phyloP scores from a whole-genome alignment of 257 asterid genomes.

The Gentiana straminea region DNA sequence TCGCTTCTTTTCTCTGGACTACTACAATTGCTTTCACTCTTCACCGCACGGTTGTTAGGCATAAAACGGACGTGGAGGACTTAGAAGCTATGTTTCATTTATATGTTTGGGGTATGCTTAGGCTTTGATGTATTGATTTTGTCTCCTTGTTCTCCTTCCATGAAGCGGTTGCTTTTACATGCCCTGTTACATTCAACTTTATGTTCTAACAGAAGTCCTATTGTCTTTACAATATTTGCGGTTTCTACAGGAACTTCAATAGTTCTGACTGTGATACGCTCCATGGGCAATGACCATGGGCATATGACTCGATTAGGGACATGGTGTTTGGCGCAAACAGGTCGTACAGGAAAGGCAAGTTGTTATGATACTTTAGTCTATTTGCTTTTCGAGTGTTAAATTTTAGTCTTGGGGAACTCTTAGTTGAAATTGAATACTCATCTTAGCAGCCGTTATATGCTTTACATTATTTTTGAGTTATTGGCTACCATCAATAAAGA shows the following conservation, averaged over 20 bases:
- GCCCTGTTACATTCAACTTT: background rate
- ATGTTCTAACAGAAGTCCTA: background rate
- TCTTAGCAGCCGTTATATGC: background rate
- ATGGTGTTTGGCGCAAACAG: slow-evolving; percentile 92
- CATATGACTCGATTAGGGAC: slow-evolving; percentile 70
- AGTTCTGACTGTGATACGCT: slow-evolving; percentile 82
- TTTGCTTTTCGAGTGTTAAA: too few species aligned
- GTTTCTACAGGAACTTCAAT: slow-evolving; percentile 39
- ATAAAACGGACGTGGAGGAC: slow-evolving; percentile 97
- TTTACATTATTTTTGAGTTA: background rate
- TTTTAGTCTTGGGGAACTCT: background rate
- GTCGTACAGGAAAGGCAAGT: slow-evolving; percentile 90
- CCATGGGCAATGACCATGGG: slow-evolving; percentile 74
- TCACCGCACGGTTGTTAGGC: slow-evolving; percentile 97
- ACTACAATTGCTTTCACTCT: slow-evolving; percentile 93
- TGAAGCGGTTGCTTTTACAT: background rate
- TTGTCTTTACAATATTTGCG: background rate
- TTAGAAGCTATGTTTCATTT: slow-evolving; percentile 96
- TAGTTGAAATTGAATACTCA: background rate
- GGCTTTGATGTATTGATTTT: background rate
- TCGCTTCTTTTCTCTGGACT: slow-evolving; percentile 96
- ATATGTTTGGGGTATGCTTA: slow-evolving; percentile 87
- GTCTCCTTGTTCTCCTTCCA: background rate
- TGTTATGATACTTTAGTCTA: background rate
- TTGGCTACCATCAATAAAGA: background rate